Evolutionary conservation across 2,329 filamentous ascomycete genomes (phyloP).

Genomic region (Cladorrhinum sp.): DNA sequence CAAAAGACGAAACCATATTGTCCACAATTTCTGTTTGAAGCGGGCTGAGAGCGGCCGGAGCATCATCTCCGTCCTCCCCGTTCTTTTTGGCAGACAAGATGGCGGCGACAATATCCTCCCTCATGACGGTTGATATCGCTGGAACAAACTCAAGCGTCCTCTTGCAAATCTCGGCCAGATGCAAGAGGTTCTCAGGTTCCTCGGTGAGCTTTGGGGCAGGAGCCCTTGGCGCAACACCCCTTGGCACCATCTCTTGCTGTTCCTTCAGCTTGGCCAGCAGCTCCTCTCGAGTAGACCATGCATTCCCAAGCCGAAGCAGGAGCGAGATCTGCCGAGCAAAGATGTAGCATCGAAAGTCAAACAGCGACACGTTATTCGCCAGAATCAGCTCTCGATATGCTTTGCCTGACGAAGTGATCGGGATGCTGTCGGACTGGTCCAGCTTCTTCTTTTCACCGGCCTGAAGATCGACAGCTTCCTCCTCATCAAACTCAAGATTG

Average conservation of each 20-base stretch:
- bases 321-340: conserved; percentile 85
- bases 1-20: conserved; percentile 74
- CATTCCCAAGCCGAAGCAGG: conserved; percentile 78
- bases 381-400: conserved; percentile 89
- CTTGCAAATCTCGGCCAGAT: conserved; percentile 83
- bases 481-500: conserved; percentile 33
- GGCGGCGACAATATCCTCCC: conserved; percentile 70
- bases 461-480: conserved; percentile 35
- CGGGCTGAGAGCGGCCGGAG: conserved; percentile 32
- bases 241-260: conserved; percentile 57
- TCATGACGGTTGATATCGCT: conserved; percentile 72
- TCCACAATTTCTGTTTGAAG: conserved; percentile 57
- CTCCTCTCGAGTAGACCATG: conserved; percentile 60
- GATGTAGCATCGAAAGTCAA: conserved; percentile 92
- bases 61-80: conserved; percentile 35
- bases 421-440: conserved; percentile 53
- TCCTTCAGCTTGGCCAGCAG: conserved; percentile 60
- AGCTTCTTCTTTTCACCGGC: conserved; percentile 31
- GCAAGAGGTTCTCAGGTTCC: conserved; percentile 69
- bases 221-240: conserved; percentile 53
- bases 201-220: conserved; percentile 50
- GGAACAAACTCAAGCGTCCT: conserved; percentile 82
- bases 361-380: conserved; percentile 90
- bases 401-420: conserved; percentile 65
- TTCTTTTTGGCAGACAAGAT: conserved; percentile 42